These are phyloP conservation scores for Leishmania aethiopica DNA, from an alignment of 208 protist species.

Conservation along the genomic window DNA sequence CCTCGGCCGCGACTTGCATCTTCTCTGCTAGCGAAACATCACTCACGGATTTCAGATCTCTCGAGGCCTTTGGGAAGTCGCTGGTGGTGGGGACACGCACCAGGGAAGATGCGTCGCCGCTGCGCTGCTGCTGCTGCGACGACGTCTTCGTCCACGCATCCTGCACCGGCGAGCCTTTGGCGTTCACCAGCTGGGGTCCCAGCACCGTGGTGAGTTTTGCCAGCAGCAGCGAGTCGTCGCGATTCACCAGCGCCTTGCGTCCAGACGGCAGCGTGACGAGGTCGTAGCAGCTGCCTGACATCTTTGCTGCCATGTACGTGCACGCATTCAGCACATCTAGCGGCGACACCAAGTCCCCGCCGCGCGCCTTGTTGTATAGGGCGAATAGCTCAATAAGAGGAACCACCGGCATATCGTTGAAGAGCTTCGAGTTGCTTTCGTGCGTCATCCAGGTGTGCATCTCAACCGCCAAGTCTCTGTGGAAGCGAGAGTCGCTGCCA, in stretches of 20 bases:
- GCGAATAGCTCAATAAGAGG: constrained; percentile 86
- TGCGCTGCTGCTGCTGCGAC: background rate
- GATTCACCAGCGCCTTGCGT: constrained; percentile 67
- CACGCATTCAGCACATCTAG: constrained; percentile 77
- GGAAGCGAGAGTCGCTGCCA: constrained; percentile 39
- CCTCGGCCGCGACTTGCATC: constrained; percentile 54
- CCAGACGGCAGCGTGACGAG: constrained; percentile 74
- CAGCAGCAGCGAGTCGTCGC: constrained; percentile 62
- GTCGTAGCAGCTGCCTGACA: constrained; percentile 43
- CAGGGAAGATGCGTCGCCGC: constrained; percentile 1
- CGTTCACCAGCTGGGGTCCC: constrained; percentile 57
- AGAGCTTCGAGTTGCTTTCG: constrained; percentile 66
- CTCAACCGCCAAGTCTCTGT: constrained; percentile 66
- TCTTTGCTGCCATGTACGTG: constrained; percentile 42
- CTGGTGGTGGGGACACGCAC: constrained; percentile 33
- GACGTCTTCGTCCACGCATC: constrained; percentile 8
- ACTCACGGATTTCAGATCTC: constrained; percentile 52
- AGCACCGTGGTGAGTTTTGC: constrained; percentile 48
- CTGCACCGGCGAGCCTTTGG: constrained; percentile 15
- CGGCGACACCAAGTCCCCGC: constrained; percentile 76
- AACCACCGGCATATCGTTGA: constrained; percentile 75
- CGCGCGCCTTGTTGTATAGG: constrained; percentile 85
- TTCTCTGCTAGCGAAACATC: constrained; percentile 63
- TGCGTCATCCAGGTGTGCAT: constrained; percentile 88
- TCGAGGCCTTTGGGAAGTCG: constrained; percentile 36